A percentile compares a stretch with the other conserved stretches of the same genome.
Evolutionary conservation across 176 grass and related monocot species (phyloP).

Genomic region (Zoysia pacifica): DNA sequence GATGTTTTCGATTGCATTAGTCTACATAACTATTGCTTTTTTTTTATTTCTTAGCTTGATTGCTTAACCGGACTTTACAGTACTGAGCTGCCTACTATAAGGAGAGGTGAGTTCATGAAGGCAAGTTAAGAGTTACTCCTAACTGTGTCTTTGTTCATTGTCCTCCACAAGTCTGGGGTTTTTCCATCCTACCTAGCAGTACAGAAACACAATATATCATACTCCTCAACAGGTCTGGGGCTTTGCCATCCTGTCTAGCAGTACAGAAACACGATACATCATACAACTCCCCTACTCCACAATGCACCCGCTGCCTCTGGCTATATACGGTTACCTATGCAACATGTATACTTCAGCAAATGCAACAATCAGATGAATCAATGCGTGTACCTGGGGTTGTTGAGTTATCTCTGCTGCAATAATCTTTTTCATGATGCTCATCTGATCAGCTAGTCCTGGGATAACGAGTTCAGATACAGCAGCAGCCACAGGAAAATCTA

Average conservation of each 20-base stretch:
- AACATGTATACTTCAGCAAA: conserved; percentile 22
- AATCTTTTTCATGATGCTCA: conserved; percentile 62
- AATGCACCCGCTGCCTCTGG: not conserved
- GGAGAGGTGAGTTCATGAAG: not conserved
- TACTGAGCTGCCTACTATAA: not conserved
- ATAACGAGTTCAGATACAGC: conserved; percentile 75
- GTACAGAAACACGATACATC: no score
- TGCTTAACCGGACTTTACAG: not conserved
- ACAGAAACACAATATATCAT: no score
- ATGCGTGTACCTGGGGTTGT: conserved; percentile 58
- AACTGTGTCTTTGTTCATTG: not conserved
- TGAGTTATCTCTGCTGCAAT: conserved; percentile 55
- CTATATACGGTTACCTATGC: not conserved
- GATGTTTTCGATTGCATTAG: not conserved
- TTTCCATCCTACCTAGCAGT: no score
- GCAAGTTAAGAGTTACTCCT: no score
- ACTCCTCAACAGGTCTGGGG: not conserved
- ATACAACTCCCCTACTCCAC: not conserved
- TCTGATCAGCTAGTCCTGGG: conserved; percentile 78
- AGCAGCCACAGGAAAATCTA: conserved; percentile 54
- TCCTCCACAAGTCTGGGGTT: no score
- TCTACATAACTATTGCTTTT: not conserved
- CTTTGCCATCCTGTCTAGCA: no score
- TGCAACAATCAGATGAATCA: conserved; percentile 4
- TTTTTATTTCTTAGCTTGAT: not conserved